Conservation (phyloP, 2,329 filamentous ascomycete genomes). For the Ceratocystis ficicola region DNA sequence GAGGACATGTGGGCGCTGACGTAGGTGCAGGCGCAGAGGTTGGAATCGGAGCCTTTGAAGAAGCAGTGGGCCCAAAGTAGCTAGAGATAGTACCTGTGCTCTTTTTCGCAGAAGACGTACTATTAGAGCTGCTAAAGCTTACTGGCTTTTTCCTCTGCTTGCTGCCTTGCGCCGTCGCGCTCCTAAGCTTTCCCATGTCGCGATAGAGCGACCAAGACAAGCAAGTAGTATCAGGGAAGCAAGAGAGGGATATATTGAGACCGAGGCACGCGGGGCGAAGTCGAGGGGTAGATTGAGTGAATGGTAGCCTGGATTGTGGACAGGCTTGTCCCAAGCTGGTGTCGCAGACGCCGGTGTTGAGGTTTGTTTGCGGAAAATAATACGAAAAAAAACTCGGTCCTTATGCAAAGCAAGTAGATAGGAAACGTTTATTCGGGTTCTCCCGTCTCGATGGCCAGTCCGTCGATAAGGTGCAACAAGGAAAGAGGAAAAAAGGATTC, state of each 20-base stretch:
- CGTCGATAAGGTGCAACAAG: neutral
- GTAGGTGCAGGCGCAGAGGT: neutral
- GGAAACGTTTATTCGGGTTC: no score
- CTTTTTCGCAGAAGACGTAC: neutral
- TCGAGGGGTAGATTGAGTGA: neutral
- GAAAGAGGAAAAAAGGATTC: neutral
- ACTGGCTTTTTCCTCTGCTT: neutral
- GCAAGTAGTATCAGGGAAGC: neutral
- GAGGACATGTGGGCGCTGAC: neutral
- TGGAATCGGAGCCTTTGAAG: neutral
- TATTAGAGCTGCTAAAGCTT: neutral
- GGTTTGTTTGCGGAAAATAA: no score
- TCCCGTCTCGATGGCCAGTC: neutral
- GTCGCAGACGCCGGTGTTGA: no score
- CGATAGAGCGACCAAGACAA: neutral
- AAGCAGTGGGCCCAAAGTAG: neutral
- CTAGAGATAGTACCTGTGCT: neutral
- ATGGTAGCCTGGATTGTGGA: no score
- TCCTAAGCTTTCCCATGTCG: neutral
- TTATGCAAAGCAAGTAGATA: no score
- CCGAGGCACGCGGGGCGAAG: neutral
- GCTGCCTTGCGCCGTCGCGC: neutral
- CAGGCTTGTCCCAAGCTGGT: no score
- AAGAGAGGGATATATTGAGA: neutral
- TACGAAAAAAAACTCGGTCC: no score